Percentiles rank a stretch among this genome's conserved stretches.
phyloP scores from a whole-genome alignment of 306 rosid species.

The Adenanthera pavonina region DNA sequence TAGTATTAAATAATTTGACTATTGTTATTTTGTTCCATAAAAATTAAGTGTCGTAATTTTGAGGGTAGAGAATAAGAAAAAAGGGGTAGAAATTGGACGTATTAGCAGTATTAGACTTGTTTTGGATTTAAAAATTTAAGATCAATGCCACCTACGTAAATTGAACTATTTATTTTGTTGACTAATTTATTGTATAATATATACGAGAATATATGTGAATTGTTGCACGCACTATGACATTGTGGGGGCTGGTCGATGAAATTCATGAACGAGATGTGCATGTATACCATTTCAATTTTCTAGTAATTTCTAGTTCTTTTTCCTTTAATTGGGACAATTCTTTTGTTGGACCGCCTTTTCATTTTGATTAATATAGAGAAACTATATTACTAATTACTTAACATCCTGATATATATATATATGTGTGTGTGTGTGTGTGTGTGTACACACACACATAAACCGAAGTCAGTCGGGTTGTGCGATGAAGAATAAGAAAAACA shows the following conservation, averaged over 20 bases:
- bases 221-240: not conserved
- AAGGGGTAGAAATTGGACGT: not conserved
- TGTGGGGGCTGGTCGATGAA: not conserved
- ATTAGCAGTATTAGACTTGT: not conserved
- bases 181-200: not conserved
- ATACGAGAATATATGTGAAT: not conserved
- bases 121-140: not conserved
- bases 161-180: not conserved
- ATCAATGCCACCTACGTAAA: no score
- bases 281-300: not conserved
- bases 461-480: no score
- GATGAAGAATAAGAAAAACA: no score
- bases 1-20: no score
- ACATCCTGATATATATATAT: not conserved
- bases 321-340: not conserved
- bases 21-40: not conserved
- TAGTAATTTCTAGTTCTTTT: not conserved
- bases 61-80: not conserved
- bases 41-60: no score
- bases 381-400: not conserved
- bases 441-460: no score
- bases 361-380: not conserved
- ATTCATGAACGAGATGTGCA: not conserved
- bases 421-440: no score
- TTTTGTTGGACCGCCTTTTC: not conserved